phyloP scores from a whole-genome alignment of 192 early-diverging fungal species.

The Coemansia sp. region DNA sequence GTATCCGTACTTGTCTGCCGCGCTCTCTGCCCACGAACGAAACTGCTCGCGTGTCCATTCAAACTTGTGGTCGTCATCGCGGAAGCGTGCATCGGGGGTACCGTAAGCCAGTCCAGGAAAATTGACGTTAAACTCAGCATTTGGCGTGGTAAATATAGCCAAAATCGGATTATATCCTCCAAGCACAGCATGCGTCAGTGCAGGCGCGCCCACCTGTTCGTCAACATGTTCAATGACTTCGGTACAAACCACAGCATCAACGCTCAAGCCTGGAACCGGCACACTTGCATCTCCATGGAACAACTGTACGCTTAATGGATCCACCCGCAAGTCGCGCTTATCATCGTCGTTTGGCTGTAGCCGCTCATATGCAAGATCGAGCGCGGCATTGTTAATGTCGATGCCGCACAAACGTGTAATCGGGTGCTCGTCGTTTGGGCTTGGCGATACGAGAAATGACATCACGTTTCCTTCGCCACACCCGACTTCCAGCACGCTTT shows the following conservation, averaged over 20 bases:
- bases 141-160: constrained; percentile 77
- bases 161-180: constrained; percentile 67
- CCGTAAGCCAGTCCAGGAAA: constrained; percentile 79
- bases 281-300: constrained; percentile 59
- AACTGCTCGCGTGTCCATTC: constrained; percentile 95
- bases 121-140: constrained; percentile 89
- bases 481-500: constrained; percentile 76
- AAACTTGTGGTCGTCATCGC: constrained; percentile 89
- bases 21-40: constrained; percentile 63
- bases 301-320: constrained; percentile 61
- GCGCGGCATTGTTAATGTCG: constrained; percentile 58
- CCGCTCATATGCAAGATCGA: constrained; percentile 47
- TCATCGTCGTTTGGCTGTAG: constrained; percentile 68
- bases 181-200: constrained; percentile 63
- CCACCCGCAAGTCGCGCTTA: constrained; percentile 57
- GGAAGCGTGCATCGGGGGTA: constrained; percentile 59
- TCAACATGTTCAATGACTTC: constrained; percentile 89
- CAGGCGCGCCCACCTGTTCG: constrained; percentile 49
- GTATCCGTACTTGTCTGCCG: constrained; percentile 67
- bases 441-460: constrained; percentile 59
- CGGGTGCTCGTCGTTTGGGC: constrained; percentile 47
- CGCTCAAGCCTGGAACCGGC: constrained; percentile 7
- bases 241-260: constrained; percentile 72
- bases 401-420: constrained; percentile 68
- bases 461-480: constrained; percentile 82